A percentile compares a stretch with the other conserved stretches of the same genome.
These are phyloP conservation scores for Cyclospora cayetanensis DNA, from an alignment of 169 alveolate genomes.

Conservation along the genomic window DNA sequence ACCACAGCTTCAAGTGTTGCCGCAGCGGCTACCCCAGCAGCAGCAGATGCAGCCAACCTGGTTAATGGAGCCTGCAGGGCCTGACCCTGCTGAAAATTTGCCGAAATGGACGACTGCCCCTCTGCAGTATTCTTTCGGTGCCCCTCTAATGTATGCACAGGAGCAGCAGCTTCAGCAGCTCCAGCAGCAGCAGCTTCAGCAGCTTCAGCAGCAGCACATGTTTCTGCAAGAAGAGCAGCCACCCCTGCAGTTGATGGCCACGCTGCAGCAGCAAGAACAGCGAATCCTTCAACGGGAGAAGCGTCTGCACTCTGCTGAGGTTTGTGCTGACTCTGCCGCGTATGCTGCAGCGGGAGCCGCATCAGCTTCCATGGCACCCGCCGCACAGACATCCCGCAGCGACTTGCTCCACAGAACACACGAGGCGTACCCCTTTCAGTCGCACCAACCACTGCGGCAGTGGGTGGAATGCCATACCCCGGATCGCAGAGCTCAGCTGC, in stretches of 20 bases:
- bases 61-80: too few species aligned
- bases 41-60: too few species aligned
- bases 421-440: neutral
- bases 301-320: neutral
- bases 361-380: neutral
- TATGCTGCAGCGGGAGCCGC: neutral
- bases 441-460: too few species aligned
- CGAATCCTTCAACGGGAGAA: conserved; percentile 39
- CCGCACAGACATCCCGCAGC: neutral
- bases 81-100: too few species aligned
- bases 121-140: neutral
- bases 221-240: conserved; percentile 10
- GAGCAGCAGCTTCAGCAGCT: neutral
- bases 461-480: too few species aligned
- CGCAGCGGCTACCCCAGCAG: conserved; percentile 1
- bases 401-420: neutral
- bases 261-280: conserved; percentile 55
- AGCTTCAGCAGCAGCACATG: conserved; percentile 8
- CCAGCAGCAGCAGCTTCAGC: conserved; percentile 32
- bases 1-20: neutral
- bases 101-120: too few species aligned
- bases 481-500: too few species aligned
- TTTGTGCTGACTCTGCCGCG: neutral
- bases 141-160: too few species aligned
- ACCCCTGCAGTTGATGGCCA: conserved; percentile 23